Conservation (phyloP, 352 stramenopile species). For the Phytopythium montanum region DNA sequence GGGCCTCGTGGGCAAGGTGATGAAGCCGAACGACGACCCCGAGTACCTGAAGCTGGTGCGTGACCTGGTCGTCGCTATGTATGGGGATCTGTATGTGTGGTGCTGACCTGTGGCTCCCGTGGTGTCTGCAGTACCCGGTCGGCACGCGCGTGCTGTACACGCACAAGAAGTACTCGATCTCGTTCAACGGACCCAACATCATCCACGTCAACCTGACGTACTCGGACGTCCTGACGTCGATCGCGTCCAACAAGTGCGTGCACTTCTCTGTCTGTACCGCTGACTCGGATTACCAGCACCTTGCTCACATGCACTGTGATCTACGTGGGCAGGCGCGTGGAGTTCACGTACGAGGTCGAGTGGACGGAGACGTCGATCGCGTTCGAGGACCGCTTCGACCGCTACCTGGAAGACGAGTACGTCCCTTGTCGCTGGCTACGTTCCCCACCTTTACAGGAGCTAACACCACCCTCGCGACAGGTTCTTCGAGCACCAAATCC, state of each 20-base stretch:
- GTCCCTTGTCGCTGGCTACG: neutral
- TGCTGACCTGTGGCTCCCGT: neutral
- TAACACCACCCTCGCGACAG: constrained; percentile 10
- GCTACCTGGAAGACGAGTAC: constrained; percentile 96
- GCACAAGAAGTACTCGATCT: constrained; percentile 95
- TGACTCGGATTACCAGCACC: neutral
- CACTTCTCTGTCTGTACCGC: too few relatives aligned
- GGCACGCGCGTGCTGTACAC: constrained; percentile 93
- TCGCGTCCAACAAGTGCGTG: constrained; percentile 76
- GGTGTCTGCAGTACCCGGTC: constrained; percentile 48
- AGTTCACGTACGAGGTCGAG: constrained; percentile 94
- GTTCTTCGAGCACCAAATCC: constrained; percentile 99
- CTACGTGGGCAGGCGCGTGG: constrained; percentile 58
- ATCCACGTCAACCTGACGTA: constrained; percentile 98
- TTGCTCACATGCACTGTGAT: neutral
- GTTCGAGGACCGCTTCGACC: constrained; percentile 96
- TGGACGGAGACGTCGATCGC: constrained; percentile 90
- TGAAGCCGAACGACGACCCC: constrained; percentile 84
- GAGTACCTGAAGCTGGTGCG: constrained; percentile 74
- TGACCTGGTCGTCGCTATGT: neutral
- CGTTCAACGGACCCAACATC: constrained; percentile 96
- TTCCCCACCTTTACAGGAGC: neutral
- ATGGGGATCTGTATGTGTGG: neutral
- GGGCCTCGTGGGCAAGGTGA: constrained; percentile 97
- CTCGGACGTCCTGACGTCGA: constrained; percentile 84